Conservation (phyloP, 257 asterid genomes). For the Jacaranda mimosifolia region DNA sequence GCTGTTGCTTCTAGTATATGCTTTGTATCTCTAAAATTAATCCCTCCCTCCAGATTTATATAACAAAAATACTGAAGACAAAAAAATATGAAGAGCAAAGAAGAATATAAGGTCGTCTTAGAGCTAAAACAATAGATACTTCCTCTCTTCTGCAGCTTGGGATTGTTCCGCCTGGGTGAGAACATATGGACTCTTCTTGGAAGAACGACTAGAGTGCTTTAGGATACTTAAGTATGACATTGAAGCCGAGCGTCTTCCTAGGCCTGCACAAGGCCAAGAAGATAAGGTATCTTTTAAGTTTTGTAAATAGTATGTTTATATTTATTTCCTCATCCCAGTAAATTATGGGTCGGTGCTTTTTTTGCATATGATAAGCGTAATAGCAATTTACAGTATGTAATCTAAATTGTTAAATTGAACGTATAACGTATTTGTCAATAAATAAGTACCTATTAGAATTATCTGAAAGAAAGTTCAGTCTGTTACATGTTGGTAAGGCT, state of each 20-base stretch:
- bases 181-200: slow-evolving; percentile 85
- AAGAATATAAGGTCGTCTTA: slow-evolving; percentile 23
- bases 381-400: neutral
- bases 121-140: slow-evolving; percentile 12
- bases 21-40: neutral
- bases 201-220: slow-evolving; percentile 94
- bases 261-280: slow-evolving; percentile 80
- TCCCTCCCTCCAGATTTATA: neutral
- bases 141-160: slow-evolving; percentile 75
- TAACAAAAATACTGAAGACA: neutral
- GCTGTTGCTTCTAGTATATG: neutral
- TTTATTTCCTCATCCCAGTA: neutral
- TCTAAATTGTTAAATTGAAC: neutral
- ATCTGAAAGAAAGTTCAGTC: slow-evolving; percentile 2
- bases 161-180: slow-evolving; percentile 98
- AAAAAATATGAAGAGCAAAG: slow-evolving; percentile 1
- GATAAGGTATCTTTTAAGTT: slow-evolving; percentile 68
- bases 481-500: slow-evolving; percentile 18
- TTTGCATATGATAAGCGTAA: neutral
- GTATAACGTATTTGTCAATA: neutral
- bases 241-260: slow-evolving; percentile 95
- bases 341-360: neutral
- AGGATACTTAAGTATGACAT: slow-evolving; percentile 81
- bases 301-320: neutral
- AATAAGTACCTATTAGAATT: slow-evolving; percentile 1